A percentile compares a stretch with the other conserved stretches of the same genome.
Evolutionary conservation across 192 early-diverging fungal species (phyloP).

Genomic region (Rhizoclosmatium sp.): DNA sequence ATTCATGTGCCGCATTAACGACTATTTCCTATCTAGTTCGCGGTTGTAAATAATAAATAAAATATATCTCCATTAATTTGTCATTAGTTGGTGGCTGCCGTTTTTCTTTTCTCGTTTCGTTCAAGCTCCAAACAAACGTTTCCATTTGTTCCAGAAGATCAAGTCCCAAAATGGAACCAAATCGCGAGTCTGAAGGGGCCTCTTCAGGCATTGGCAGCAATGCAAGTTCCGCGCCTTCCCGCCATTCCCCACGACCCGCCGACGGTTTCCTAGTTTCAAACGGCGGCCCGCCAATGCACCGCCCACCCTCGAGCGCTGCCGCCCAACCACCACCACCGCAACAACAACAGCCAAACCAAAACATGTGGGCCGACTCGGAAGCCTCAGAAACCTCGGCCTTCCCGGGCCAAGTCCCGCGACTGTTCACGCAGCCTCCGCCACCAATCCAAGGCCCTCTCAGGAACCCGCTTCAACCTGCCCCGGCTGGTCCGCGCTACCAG

Average conservation of each 20-base stretch:
- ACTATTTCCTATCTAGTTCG: slow-evolving; percentile 11
- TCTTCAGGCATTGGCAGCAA: too few relatives aligned
- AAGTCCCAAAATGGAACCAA: too few relatives aligned
- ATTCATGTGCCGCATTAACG: slow-evolving; percentile 36
- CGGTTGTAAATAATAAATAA: neutral
- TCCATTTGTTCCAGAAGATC: too few relatives aligned
- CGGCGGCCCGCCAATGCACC: neutral
- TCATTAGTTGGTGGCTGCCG: too few relatives aligned
- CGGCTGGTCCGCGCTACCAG: neutral
- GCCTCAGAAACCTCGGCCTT: slow-evolving; percentile 22
- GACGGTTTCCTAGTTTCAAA: neutral
- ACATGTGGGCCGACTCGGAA: slow-evolving; percentile 25
- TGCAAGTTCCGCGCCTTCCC: too few relatives aligned
- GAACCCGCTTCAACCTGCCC: neutral
- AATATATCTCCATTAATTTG: too few relatives aligned
- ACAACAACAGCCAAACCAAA: neutral
- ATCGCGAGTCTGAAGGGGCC: too few relatives aligned
- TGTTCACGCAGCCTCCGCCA: neutral
- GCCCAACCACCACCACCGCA: neutral
- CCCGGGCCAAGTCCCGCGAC: slow-evolving; percentile 10
- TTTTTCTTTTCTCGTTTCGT: too few relatives aligned
- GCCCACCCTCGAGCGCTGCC: neutral
- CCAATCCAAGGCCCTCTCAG: neutral
- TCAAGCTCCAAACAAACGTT: too few relatives aligned
- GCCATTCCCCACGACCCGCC: neutral